Conservation (phyloP, 805 yeast genomes). For the Lachancea cidri region DNA sequence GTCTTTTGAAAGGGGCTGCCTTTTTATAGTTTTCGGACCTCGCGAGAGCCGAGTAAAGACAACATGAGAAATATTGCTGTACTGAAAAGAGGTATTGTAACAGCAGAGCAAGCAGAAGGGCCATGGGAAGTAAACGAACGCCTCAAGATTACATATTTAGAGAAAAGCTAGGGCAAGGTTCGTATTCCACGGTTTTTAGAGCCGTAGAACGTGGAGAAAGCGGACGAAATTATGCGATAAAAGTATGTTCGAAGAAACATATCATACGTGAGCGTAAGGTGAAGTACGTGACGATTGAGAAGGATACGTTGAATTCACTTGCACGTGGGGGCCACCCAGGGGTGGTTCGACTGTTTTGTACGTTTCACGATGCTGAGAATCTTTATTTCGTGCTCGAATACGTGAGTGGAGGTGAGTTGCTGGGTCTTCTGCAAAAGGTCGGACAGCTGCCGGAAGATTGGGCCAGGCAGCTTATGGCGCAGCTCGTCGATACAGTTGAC, state of each 20-base stretch:
- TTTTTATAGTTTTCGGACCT: background rate
- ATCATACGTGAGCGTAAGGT: conserved; percentile 92
- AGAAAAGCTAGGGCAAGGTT: conserved; percentile 76
- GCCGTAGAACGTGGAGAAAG: conserved; percentile 83
- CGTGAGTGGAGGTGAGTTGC: conserved; percentile 92
- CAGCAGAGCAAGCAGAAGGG: background rate
- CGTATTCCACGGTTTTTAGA: conserved; percentile 88
- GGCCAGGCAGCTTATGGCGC: conserved; percentile 75
- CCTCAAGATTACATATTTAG: conserved; percentile 33
- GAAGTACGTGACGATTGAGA: conserved; percentile 93
- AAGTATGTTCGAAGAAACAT: conserved; percentile 85
- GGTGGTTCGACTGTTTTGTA: conserved; percentile 82
- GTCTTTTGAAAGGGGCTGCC: background rate
- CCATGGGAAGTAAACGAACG: conserved; percentile 25
- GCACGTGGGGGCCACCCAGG: conserved; percentile 84
- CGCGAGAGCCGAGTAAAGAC: background rate
- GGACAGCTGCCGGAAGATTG: conserved; percentile 76
- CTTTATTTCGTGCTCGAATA: conserved; percentile 89
- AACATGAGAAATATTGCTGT: background rate
- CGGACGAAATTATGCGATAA: conserved; percentile 75
- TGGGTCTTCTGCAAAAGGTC: conserved; percentile 67
- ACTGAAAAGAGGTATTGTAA: background rate
- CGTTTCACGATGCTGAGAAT: conserved; percentile 88
- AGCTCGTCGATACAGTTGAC: conserved; percentile 83
- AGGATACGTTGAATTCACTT: conserved; percentile 77